phyloP scores from a whole-genome alignment of 306 rosid species.

The Acacia melanoxylon region DNA sequence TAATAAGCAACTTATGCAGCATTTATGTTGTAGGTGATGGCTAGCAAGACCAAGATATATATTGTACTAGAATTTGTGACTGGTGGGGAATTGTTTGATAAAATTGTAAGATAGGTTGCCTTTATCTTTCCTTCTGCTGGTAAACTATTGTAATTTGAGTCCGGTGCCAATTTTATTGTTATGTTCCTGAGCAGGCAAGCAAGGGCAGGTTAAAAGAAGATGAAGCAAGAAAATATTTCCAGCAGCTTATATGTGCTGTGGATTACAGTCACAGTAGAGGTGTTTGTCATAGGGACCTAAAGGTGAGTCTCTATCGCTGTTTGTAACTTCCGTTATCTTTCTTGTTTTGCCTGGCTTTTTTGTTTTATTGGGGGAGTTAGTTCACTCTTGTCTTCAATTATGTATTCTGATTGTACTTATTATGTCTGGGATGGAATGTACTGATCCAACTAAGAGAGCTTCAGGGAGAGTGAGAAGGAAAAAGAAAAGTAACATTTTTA shows the following conservation, averaged over 20 bases:
- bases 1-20: constrained; percentile 28
- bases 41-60: constrained; percentile 82
- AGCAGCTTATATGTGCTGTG: constrained; percentile 75
- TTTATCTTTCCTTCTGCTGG: constrained; percentile 8
- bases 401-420: not conserved
- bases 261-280: constrained; percentile 82
- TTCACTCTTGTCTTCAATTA: no score
- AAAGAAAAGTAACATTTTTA: constrained; percentile 8
- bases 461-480: not conserved
- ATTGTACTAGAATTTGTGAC: constrained; percentile 70
- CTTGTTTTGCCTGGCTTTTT: not conserved
- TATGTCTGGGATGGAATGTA: not conserved
- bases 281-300: constrained; percentile 68
- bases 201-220: constrained; percentile 71
- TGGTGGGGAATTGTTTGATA: constrained; percentile 71
- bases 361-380: not conserved
- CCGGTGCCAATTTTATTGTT: not conserved
- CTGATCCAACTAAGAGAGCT: not conserved
- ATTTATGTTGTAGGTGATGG: constrained; percentile 66
- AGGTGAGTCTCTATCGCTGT: constrained; percentile 40
- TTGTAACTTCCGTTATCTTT: not conserved
- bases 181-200: constrained; percentile 47
- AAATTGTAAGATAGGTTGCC: constrained; percentile 58
- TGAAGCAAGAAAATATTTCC: constrained; percentile 76
- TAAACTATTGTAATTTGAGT: not conserved